phyloP scores from a whole-genome alignment of 306 rosid genomes.

The Geum urbanum region DNA sequence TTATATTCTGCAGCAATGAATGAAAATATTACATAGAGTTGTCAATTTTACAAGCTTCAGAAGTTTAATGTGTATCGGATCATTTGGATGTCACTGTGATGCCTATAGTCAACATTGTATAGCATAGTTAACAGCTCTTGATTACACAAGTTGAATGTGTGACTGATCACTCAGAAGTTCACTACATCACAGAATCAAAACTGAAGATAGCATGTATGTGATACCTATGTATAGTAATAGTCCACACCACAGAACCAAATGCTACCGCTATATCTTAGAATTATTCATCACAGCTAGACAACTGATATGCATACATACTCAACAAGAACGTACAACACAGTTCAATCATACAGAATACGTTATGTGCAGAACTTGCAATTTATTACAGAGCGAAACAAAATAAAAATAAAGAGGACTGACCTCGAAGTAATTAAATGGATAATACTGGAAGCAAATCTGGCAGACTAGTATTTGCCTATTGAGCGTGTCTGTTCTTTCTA shows the following conservation, averaged over 20 bases:
- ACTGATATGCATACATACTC: not conserved
- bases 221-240: not conserved
- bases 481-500: not conserved
- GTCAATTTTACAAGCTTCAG: not conserved
- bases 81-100: not conserved
- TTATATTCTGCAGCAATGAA: not conserved
- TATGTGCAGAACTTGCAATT: not conserved
- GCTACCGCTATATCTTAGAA: not conserved
- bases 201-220: not conserved
- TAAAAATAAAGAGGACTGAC: constrained; percentile 12
- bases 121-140: not conserved
- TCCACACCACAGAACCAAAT: not conserved
- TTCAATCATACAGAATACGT: not conserved
- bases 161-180: not conserved
- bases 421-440: not conserved
- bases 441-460: not conserved
- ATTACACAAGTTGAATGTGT: not conserved
- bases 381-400: not conserved
- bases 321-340: not conserved
- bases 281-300: not conserved
- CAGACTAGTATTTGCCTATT: constrained; percentile 3
- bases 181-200: not conserved
- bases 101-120: not conserved
- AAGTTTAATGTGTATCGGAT: not conserved
- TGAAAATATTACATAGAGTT: not conserved